Conservation (phyloP, 345 rosid species). For the Kandelia obovata region DNA sequence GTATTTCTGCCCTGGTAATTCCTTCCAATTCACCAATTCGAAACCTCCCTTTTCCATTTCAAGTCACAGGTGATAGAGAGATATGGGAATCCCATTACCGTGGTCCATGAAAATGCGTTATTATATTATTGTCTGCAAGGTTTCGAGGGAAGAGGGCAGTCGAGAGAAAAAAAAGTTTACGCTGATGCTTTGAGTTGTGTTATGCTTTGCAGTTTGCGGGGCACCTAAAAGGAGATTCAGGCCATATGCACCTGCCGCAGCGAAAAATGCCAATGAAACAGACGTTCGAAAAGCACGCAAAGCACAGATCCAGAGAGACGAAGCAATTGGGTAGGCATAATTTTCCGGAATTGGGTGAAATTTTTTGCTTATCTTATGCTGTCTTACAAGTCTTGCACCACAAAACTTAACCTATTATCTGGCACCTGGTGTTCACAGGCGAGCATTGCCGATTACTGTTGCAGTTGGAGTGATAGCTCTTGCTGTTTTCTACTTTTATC, state of each 20-base stretch:
- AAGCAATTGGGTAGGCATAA: conserved; percentile 59
- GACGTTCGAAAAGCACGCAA: conserved; percentile 73
- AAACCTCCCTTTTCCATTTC: neutral
- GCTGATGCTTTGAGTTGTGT: neutral
- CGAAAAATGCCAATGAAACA: conserved; percentile 54
- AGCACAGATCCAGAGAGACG: conserved; percentile 64
- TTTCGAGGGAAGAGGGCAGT: too few relatives aligned
- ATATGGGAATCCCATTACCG: too few relatives aligned
- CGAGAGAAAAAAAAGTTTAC: neutral
- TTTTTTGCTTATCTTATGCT: neutral
- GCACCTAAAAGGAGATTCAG: conserved; percentile 92
- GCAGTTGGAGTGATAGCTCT: conserved; percentile 64
- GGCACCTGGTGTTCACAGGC: conserved; percentile 37
- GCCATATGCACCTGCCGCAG: conserved; percentile 55
- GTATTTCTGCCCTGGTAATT: conserved; percentile 77
- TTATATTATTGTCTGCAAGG: too few relatives aligned
- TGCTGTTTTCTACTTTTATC: conserved; percentile 72
- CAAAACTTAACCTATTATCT: neutral
- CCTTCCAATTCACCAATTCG: neutral
- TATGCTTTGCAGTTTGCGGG: conserved; percentile 65
- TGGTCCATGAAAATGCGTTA: too few relatives aligned
- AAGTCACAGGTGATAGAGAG: too few relatives aligned
- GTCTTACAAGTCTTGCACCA: neutral
- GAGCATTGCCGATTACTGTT: conserved; percentile 65
- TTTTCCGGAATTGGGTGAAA: neutral